phyloP scores from a whole-genome alignment of 1,284 basidiomycete genomes.

The Cryptococcus jaspeensis region DNA sequence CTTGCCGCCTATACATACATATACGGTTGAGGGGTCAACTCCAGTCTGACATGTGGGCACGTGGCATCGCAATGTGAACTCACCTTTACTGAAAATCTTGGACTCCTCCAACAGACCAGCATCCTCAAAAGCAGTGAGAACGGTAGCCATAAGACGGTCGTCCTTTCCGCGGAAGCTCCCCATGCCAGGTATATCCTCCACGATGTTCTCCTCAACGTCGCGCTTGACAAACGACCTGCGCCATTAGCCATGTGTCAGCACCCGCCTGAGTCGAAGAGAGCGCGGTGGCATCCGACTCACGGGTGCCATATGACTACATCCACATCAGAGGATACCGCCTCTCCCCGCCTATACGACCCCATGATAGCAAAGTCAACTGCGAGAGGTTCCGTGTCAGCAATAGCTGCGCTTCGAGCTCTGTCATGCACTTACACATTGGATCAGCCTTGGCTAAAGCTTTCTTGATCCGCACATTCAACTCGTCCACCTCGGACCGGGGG shows the following conservation, averaged over 20 bases:
- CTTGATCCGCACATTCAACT: constrained; percentile 21
- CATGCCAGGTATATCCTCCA: too few relatives aligned
- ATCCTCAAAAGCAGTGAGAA: constrained; percentile 19
- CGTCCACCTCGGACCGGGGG: constrained; percentile 27
- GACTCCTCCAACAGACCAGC: constrained; percentile 22
- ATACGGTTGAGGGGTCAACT: not conserved
- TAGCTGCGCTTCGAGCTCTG: not conserved
- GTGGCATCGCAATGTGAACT: not conserved
- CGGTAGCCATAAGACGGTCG: constrained; percentile 25
- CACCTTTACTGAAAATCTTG: constrained; percentile 30
- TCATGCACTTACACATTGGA: constrained; percentile 18
- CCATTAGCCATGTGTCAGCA: not conserved
- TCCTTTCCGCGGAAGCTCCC: constrained; percentile 9
- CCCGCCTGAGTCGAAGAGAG: not conserved
- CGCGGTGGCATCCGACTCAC: constrained; percentile 14
- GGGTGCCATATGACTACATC: constrained; percentile 39
- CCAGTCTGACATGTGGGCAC: too few relatives aligned
- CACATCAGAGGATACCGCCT: constrained; percentile 33
- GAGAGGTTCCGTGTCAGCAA: not conserved
- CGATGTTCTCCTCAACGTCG: constrained; percentile 16
- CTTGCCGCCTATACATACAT: constrained; percentile 24
- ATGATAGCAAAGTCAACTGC: constrained; percentile 38
- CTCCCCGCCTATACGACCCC: constrained; percentile 40
- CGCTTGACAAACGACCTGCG: constrained; percentile 9
- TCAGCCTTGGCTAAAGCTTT: constrained; percentile 25